These are phyloP conservation scores for Hyaloperonospora arabidopsidis DNA, from an alignment of 352 stramenopile genomes.

Conservation along the genomic window DNA sequence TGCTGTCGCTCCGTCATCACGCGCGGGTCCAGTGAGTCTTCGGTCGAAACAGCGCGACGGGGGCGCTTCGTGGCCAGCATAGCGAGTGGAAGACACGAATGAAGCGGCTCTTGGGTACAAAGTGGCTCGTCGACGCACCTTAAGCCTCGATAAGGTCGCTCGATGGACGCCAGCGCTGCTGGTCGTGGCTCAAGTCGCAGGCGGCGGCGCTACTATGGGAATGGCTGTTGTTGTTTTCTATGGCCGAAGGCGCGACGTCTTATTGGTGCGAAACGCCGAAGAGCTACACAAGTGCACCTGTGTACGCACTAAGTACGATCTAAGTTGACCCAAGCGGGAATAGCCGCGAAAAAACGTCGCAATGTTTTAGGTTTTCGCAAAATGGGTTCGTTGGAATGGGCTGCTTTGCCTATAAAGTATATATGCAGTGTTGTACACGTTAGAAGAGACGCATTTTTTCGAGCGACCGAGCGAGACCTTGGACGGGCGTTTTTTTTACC, in stretches of 20 bases:
- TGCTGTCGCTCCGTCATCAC: slow-evolving; percentile 83
- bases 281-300: slow-evolving; percentile 19
- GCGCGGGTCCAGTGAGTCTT: slow-evolving; percentile 41
- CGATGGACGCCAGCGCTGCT: slow-evolving; percentile 25
- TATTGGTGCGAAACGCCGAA: slow-evolving; percentile 20
- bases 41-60: slow-evolving; percentile 18
- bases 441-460: too few species aligned
- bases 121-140: slow-evolving; percentile 12
- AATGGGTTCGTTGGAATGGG: too few species aligned
- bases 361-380: too few species aligned
- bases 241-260: slow-evolving; percentile 5
- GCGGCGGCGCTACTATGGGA: slow-evolving; percentile 4
- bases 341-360: too few species aligned
- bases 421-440: too few species aligned
- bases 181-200: slow-evolving; percentile 13
- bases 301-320: slow-evolving; percentile 19
- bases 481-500: too few species aligned
- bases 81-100: neutral
- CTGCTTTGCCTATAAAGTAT: too few species aligned
- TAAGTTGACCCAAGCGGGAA: slow-evolving; percentile 4
- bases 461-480: too few species aligned
- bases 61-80: slow-evolving; percentile 29
- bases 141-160: slow-evolving; percentile 25
- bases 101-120: neutral
- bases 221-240: slow-evolving; percentile 23